phyloP scores from a whole-genome alignment of 2,329 filamentous ascomycete species.

The Venturia carpophila region DNA sequence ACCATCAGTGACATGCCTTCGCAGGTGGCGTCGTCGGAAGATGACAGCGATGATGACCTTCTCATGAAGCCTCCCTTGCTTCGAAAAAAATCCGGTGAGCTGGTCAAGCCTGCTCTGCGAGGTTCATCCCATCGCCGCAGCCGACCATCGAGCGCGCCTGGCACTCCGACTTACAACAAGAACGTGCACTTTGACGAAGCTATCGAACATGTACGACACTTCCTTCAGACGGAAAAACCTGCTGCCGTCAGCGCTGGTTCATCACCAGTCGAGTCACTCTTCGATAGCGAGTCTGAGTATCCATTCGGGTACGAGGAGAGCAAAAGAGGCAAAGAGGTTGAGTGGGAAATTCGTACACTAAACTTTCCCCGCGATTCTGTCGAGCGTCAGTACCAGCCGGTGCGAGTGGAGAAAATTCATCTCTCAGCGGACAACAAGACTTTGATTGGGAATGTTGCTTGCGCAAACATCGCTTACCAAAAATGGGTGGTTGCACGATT shows the following conservation, averaged over 20 bases:
- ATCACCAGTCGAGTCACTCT: constrained; percentile 71
- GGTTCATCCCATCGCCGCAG: constrained; percentile 59
- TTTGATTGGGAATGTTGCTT: constrained; percentile 73
- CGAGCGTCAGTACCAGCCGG: constrained; percentile 55
- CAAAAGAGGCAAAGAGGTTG: constrained; percentile 44
- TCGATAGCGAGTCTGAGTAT: constrained; percentile 83
- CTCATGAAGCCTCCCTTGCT: constrained; percentile 77
- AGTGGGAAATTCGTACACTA: constrained; percentile 79
- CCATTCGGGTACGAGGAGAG: constrained; percentile 60
- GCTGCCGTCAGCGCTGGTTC: constrained; percentile 93
- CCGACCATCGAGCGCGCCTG: constrained; percentile 91
- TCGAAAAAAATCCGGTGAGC: constrained; percentile 94
- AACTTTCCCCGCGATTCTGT: constrained; percentile 70
- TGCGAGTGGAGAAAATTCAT: constrained; percentile 80
- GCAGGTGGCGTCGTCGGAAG: constrained; percentile 38
- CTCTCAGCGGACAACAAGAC: constrained; percentile 82
- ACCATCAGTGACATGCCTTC: constrained; percentile 39
- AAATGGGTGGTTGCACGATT: constrained; percentile 89
- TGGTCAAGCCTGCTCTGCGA: constrained; percentile 85
- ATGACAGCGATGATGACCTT: constrained; percentile 51
- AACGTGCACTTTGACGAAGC: constrained; percentile 98
- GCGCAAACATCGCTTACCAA: constrained; percentile 82
- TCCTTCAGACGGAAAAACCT: constrained; percentile 85
- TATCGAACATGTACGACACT: constrained; percentile 91
- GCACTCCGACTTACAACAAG: constrained; percentile 85